Base-by-base conservation (phyloP, 805 yeast species). In the Wickerhamiella azyma region DNA sequence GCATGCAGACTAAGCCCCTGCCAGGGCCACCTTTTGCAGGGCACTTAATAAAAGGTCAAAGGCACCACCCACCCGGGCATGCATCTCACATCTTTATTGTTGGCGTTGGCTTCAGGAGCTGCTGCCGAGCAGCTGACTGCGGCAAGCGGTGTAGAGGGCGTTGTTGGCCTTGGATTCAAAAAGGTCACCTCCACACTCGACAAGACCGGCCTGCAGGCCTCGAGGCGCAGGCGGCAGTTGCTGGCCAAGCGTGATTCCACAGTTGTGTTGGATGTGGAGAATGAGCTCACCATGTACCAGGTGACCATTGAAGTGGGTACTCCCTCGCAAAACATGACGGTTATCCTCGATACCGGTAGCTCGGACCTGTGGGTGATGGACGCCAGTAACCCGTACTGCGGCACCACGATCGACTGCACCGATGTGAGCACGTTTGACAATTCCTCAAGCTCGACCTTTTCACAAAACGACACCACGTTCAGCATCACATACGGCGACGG, bases 301-400 rank as follows among this genome's bases (percentile, higher is more conserved):
- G 37, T 38, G 7, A 11, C 13, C 13, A 48, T 64, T 28, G 39
- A 55, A 16, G 48, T 82, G 8, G 92, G 92, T 7, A 74, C 82
- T 0, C 72, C 78, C 2, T 57, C 63, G 1, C 81, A 79, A 53
- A 56, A 64, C 2, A 66, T 81, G 9, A 65, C 66, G 2, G 76
- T 80, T 2, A 62, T 77, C 40, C 60, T 82, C 16, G 94, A 82
- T 58, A 82, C 89, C 1, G 94, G 92, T 2, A 79, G 86, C 1
- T 70, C 81, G 1, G 92, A 82, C 57, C 58, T 80, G 43, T 81
- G 85, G 85, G 75, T 81, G 35, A 66, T 72, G 50, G 65, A 68
- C 30, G 52, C 68, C 2, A 55, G 62, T 28, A 76, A 75, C 53
- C 71, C 78, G 1, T 71, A 66, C 46, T 63, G 62, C 53, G 28